A percentile compares a stretch with the other conserved stretches of the same genome.
phyloP scores from a whole-genome alignment of 805 yeast genomes.

The Hanseniaspora valbyensis region DNA sequence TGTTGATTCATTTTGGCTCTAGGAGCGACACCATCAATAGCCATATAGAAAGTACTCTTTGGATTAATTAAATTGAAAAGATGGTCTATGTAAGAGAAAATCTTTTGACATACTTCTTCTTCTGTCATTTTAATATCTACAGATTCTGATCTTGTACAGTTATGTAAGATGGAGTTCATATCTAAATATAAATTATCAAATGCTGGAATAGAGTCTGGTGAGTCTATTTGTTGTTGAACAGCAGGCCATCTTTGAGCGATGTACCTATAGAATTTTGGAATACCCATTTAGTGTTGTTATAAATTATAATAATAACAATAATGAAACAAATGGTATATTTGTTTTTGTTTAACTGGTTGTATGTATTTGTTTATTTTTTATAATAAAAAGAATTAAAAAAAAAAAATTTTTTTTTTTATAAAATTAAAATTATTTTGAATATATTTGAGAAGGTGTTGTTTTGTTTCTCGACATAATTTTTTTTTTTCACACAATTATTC shows the following conservation, averaged over 20 bases:
- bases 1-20: slow-evolving; percentile 98
- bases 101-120: slow-evolving; percentile 84
- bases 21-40: slow-evolving; percentile 98
- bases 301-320: too few species aligned
- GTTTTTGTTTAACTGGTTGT: not conserved
- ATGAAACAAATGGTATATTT: too few species aligned
- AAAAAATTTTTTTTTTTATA: too few species aligned
- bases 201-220: slow-evolving; percentile 65
- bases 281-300: slow-evolving; percentile 46
- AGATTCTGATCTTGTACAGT: slow-evolving; percentile 80
- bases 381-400: too few species aligned
- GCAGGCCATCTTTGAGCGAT: slow-evolving; percentile 98
- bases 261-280: slow-evolving; percentile 92
- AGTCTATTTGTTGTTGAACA: slow-evolving; percentile 76
- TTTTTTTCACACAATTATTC: too few species aligned
- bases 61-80: slow-evolving; percentile 81
- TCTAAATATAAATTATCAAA: slow-evolving; percentile 91
- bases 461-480: too few species aligned
- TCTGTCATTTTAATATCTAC: slow-evolving; percentile 60
- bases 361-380: too few species aligned
- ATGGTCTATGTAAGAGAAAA: slow-evolving; percentile 89
- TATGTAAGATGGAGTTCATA: slow-evolving; percentile 94
- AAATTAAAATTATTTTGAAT: too few species aligned
- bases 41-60: slow-evolving; percentile 79
- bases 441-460: too few species aligned